Evolutionary conservation across 305 asterid genomes (phyloP), one percentile per base, ranked within the genome.

Genomic region (Rubia balearica): DNA sequence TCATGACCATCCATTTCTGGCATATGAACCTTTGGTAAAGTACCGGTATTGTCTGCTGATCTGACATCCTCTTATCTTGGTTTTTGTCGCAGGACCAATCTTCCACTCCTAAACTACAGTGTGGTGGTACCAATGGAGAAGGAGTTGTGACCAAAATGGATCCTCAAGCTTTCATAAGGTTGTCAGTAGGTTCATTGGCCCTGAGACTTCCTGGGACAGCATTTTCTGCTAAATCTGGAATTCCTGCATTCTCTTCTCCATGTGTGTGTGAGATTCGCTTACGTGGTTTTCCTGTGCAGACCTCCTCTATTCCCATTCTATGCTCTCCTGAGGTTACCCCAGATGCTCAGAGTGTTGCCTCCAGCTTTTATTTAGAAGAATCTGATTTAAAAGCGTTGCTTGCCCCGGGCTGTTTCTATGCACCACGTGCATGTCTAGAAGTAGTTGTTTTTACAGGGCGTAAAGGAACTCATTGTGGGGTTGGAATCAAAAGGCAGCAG

Each of bases 201-300:
- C 76, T 91, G 76, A 83, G 96, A 85, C 70, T 86, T 73, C 81
- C 90, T 1, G 82, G 76, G 70, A 62, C 85, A 65, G 71, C 85
- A 72, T 74, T 81, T 17, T 71, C 87, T 19, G 61, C 83, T 48
- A 86, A 84, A 81, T 75, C 92, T 27, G 87, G 88, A 74, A 74
- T 81, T 68, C 83, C 75, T 41, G 81, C 85, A 30, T 65, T 88
- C 66, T 76, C 94, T 76, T 82, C 96, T 71, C 86, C 96, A 42
- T 92, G 89, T 71, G 76, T 77, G 38, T 88, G 98, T 75, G 96
- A 92, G 83, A 88, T 92, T 68, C 96, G 96, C 51, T 89, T 92
- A 61, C 98, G 92, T 46, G 98, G 98, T 76, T 92, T 92, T 80
- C 98, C 98, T 62, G 95, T 90, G 65, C 98, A 92, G 84, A 92